Conservation (phyloP, 768 basidiomycete genomes). For the Boletus patriciae region DNA sequence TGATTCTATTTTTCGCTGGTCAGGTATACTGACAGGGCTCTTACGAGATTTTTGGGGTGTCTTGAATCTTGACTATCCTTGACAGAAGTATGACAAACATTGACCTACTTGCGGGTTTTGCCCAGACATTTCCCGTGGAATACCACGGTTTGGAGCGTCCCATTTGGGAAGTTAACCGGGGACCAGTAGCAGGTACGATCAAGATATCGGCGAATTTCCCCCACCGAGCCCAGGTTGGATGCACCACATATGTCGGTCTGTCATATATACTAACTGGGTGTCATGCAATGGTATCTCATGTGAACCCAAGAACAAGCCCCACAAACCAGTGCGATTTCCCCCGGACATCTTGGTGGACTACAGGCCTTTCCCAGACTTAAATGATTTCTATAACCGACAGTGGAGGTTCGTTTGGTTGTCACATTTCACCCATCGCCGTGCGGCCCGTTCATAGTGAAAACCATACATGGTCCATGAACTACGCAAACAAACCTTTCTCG, state of each 20-base stretch:
- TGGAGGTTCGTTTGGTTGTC: conserved; percentile 1
- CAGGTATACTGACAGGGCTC: not conserved
- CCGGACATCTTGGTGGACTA: not conserved
- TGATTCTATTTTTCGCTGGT: not conserved
- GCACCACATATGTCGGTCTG: conserved; percentile 7
- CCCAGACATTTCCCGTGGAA: not conserved
- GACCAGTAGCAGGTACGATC: conserved; percentile 16
- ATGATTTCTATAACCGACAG: not conserved
- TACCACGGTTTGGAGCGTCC: not conserved
- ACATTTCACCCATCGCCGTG: conserved; percentile 2
- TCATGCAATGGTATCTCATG: not conserved
- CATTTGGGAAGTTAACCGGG: conserved; percentile 3
- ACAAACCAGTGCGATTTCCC: not conserved
- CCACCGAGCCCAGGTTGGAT: conserved; percentile 12
- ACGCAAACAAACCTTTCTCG: conserved; percentile 11
- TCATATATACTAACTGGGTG: conserved; percentile 3
- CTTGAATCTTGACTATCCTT: not conserved
- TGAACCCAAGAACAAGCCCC: not conserved
- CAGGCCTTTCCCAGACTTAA: not conserved
- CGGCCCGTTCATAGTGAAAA: conserved; percentile 8
- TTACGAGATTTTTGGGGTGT: not conserved
- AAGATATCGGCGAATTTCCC: not conserved
- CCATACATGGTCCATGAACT: conserved; percentile 9
- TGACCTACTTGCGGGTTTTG: not conserved
- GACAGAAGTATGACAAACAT: not conserved